phyloP scores from a whole-genome alignment of 106 monocot genomes.

The Apostasia shenzhenica region DNA sequence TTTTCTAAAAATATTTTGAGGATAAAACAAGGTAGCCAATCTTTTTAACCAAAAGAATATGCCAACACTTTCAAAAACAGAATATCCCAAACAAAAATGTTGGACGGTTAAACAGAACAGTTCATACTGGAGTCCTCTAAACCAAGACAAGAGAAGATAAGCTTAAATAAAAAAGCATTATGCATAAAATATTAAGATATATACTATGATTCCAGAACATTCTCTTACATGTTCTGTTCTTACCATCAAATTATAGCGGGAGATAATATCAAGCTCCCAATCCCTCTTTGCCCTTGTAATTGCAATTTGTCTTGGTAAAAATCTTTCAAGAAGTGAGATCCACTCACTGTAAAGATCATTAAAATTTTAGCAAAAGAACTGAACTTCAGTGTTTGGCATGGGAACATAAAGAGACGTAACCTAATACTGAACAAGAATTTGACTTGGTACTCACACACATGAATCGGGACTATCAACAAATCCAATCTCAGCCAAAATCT shows the following conservation, averaged over 20 bases:
- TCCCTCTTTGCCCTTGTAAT: constrained; percentile 84
- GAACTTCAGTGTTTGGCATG: background rate
- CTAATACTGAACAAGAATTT: background rate
- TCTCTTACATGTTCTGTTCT: background rate
- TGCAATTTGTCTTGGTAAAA: constrained; percentile 91
- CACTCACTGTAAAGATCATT: constrained; percentile 65
- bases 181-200: too few species aligned
- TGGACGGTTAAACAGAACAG: too few species aligned
- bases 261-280: constrained; percentile 93
- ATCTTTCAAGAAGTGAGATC: constrained; percentile 88
- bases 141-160: too few species aligned
- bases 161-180: too few species aligned
- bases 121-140: too few species aligned
- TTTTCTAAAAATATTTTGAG: too few species aligned
- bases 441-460: constrained; percentile 55
- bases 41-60: too few species aligned
- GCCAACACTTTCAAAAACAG: too few species aligned
- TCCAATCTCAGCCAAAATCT: constrained; percentile 92
- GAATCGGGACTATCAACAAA: constrained; percentile 72
- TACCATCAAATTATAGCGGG: constrained; percentile 79
- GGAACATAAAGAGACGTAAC: background rate
- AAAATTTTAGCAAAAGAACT: background rate
- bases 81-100: too few species aligned
- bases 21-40: too few species aligned
- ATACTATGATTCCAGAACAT: too few species aligned